Base-by-base conservation (phyloP, 1,284 basidiomycete genomes). In the Vanrija humicola region DNA sequence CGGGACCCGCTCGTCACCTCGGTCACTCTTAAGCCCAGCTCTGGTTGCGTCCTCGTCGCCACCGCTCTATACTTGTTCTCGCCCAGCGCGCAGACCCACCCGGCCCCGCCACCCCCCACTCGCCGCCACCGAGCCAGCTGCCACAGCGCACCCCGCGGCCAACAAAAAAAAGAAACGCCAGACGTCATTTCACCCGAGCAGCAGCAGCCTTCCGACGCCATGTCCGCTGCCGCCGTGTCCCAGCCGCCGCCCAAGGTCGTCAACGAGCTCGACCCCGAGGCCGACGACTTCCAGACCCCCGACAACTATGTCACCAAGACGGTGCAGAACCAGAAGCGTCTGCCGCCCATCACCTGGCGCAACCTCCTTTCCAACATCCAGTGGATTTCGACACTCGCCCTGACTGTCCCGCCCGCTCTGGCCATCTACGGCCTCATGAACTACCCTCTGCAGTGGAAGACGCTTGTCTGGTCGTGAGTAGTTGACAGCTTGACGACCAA, bases 241-340 rank as follows among this genome's bases (percentile, higher is more conserved):
- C 44, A 45, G 50, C 23, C 48, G 48, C 43, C 50, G 21, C 25
- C 44, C 44, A 45, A 45, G 44, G 44, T 25, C 16, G 44, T 29
- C 25, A 16, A 21, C 44, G 44, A 21, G 42, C 8, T n/a, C 39
- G 53, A 61, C 53, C 59, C 59, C 50, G 59, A 61, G 44, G 38
- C 42, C 16, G 46, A 52, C n/a, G 39, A 46, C 50, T 61, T 61
- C 25, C 78, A 88, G 76, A 85, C 89, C 61, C 87, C 88, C 38
- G 89, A 92, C 79, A 93, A 93, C 81, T 95, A 93, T 70, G 90
- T 96, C 69, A 81, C 85, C 50, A 84, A 88, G 76, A 90, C 88
- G 3, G 82, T 95, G 71, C 85, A 85, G 73, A 87, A 74, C 82
- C 69, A 82, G 81, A 75, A 89, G 64, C 70, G 85, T 2, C 80